These are phyloP conservation scores for Paspalum vaginatum DNA, from an alignment of 176 grass and related monocot genomes.

Conservation along the genomic window DNA sequence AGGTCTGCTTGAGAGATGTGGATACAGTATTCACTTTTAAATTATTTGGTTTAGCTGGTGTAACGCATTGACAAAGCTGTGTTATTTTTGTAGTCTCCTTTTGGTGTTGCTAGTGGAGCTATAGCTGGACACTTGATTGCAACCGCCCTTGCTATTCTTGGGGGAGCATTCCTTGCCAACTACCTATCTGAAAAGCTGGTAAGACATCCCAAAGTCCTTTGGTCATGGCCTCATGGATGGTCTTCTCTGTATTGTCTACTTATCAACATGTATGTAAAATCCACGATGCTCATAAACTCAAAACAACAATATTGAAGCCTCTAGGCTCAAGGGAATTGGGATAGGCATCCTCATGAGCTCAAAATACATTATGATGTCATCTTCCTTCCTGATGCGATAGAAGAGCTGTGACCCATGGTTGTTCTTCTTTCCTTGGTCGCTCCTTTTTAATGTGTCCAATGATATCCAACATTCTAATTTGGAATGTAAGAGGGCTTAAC, in stretches of 20 bases:
- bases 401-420: too few relatives aligned
- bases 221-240: neutral
- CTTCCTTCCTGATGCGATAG: too few relatives aligned
- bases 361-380: neutral
- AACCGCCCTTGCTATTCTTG: conserved; percentile 78
- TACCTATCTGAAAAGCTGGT: conserved; percentile 97
- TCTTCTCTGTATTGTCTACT: neutral
- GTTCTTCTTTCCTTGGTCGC: too few relatives aligned
- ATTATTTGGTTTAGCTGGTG: conserved; percentile 23
- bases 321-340: neutral
- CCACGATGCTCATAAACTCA: neutral
- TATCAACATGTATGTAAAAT: conserved; percentile 1
- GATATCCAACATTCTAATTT: too few relatives aligned
- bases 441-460: too few relatives aligned
- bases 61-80: conserved; percentile 6
- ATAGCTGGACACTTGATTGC: conserved; percentile 87
- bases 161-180: conserved; percentile 86
- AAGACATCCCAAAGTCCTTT: conserved; percentile 19
- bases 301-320: conserved; percentile 6
- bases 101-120: conserved; percentile 87
- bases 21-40: conserved; percentile 10
- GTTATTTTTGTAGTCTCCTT: conserved; percentile 67
- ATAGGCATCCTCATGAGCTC: neutral
- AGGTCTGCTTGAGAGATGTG: conserved; percentile 50
- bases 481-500: too few relatives aligned